Conservation (phyloP, 75 land plant genomes). For the Gnetum montanum region DNA sequence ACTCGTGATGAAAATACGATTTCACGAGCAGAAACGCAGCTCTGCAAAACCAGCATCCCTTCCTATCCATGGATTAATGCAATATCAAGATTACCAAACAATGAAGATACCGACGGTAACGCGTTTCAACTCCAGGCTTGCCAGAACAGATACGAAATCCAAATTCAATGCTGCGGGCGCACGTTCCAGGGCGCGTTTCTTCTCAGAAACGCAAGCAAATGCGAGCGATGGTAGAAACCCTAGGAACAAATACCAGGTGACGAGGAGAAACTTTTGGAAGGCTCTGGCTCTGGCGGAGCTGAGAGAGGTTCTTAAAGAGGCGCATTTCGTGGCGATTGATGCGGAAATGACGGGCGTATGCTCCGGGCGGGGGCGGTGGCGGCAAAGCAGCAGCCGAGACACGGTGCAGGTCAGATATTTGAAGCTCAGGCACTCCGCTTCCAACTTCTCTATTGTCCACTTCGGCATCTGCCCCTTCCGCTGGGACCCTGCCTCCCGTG, state of each 20-base stretch:
- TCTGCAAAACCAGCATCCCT: no score
- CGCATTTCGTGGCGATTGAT: conserved; percentile 84
- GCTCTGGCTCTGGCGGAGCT: conserved; percentile 30
- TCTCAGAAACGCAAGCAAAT: no score
- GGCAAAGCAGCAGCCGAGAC: conserved; percentile 58
- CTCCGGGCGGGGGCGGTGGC: conserved; percentile 65
- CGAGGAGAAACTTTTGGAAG: conserved; percentile 35
- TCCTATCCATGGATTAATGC: no score
- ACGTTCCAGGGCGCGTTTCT: no score
- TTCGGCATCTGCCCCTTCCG: conserved; percentile 89
- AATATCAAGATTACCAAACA: no score
- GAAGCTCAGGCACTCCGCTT: conserved; percentile 80
- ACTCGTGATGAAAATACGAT: no score
- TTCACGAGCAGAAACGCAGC: no score
- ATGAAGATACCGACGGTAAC: no score
- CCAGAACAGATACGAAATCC: no score
- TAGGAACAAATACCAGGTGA: no score
- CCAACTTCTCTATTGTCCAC: conserved; percentile 84
- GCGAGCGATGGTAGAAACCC: conserved; percentile 17
- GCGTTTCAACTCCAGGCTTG: no score
- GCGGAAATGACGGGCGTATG: conserved; percentile 85
- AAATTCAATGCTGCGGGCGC: no score
- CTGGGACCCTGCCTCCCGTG: conserved; percentile 37
- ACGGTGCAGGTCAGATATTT: conserved; percentile 55
- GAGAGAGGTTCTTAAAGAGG: conserved; percentile 26